Evolutionary conservation across 306 rosid species (phyloP).

Genomic region (Rosa lucieae): DNA sequence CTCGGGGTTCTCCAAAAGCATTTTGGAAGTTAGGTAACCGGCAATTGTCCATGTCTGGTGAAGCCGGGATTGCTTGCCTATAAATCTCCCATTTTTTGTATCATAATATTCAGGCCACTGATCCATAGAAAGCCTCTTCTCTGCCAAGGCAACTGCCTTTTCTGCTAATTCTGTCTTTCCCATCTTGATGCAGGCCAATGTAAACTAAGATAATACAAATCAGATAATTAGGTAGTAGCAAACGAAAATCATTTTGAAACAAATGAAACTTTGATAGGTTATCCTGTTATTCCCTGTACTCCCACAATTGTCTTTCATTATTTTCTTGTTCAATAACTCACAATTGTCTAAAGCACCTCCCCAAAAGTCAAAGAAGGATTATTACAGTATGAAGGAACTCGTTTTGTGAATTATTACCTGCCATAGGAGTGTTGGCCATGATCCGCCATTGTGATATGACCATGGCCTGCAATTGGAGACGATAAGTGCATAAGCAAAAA

Average conservation of each 20-base stretch:
- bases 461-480: slow-evolving; percentile 62
- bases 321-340: background rate
- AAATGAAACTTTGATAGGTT: slow-evolving; percentile 2
- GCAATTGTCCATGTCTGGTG: slow-evolving; percentile 85
- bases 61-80: slow-evolving; percentile 74
- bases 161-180: slow-evolving; percentile 66
- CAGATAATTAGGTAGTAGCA: background rate
- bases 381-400: background rate
- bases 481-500: slow-evolving; percentile 17
- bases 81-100: slow-evolving; percentile 60
- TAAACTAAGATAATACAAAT: slow-evolving; percentile 47
- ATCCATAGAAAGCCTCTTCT: slow-evolving; percentile 61
- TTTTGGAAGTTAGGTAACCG: slow-evolving; percentile 67
- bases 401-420: slow-evolving; percentile 46
- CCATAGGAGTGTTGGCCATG: slow-evolving; percentile 96
- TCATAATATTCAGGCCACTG: slow-evolving; percentile 88
- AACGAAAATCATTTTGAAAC: background rate
- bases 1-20: slow-evolving; percentile 70
- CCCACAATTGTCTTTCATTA: background rate
- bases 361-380: background rate
- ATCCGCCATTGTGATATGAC: slow-evolving; percentile 96
- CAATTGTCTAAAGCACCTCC: slow-evolving; percentile 4
- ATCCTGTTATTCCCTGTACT: background rate
- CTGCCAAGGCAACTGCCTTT: slow-evolving; percentile 70
- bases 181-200: slow-evolving; percentile 90